Base-by-base conservation (phyloP, 192 early-diverging fungal genomes). In the Coemansia sp. region DNA sequence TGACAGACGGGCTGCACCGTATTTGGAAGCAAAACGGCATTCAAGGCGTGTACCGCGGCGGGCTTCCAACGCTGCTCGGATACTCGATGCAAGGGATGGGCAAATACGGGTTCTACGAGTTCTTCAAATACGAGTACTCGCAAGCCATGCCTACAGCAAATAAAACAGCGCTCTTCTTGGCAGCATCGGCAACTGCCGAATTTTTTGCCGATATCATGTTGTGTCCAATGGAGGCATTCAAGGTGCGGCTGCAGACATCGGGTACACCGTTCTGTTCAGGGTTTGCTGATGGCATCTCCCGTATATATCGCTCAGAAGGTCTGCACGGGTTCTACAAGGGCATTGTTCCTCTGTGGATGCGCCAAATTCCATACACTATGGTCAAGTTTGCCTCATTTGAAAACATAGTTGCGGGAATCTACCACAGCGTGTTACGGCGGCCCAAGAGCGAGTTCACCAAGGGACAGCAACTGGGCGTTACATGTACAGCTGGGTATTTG, bases 71-170 rank as follows among this genome's bases (percentile, higher is more conserved):
- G 11, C 72, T 89, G 25, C 60, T 90, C 19, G 92, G 92, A 2
- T 93, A 93, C 75, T 91, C 88, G 10, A 55, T 86, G 48, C 91
- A 92, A 68, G 91, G 91, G 38, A 77, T 83, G 60, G 85, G 87
- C 74, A 94, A 94, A 71, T 94, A 91, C 72, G 92, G 92, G 15
- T 84, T 90, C 39, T 92, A 93, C 77, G 92, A 94, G 75, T 58
- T 85, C 45, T 94, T 91, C 84, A 94, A 94, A 69, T 85, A 89
- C 74, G 64, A 65, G 22, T 90, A 88, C 67, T 11, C 41, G 9
- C 41, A 43, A 55, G 79, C 61, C 65, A 77, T 17, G 8, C 83
- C 2, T 84, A 72, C 23, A 86, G 87, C 58, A 78, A 81, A 91
- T 77, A 84, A 86, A 65, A 87, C 85, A 0, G 49, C 83, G 24